These are phyloP conservation scores for Aspergillus alliaceus DNA, from an alignment of 2,329 filamentous ascomycete genomes.

Conservation along the genomic window DNA sequence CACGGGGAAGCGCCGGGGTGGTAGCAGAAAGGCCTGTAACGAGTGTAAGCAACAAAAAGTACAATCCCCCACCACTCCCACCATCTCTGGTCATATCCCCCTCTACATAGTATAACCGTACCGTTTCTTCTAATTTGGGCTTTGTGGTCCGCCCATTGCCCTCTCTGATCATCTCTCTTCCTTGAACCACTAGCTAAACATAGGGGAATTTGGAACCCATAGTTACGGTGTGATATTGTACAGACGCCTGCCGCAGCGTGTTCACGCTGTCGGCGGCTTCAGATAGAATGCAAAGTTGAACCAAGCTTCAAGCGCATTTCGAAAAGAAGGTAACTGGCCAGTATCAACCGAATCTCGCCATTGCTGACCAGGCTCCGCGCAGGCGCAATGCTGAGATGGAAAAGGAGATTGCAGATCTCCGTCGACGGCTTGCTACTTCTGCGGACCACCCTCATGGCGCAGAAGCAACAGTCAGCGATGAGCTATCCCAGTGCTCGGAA, in stretches of 20 bases:
- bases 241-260: constrained; percentile 63
- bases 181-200: constrained; percentile 16
- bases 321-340: constrained; percentile 49
- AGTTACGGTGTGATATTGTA: constrained; percentile 67
- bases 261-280: constrained; percentile 61
- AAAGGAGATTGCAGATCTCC: constrained; percentile 53
- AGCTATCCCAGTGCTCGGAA: constrained; percentile 35
- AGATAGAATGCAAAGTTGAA: constrained; percentile 64
- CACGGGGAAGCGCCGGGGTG: constrained; percentile 49
- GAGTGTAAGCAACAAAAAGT: constrained; percentile 70
- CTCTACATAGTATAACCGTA: constrained; percentile 4
- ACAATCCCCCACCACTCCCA: constrained; percentile 19
- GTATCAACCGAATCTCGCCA: background rate
- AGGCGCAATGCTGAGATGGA: constrained; percentile 65
- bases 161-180: background rate
- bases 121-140: background rate
- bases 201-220: constrained; percentile 4
- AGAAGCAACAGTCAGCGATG: constrained; percentile 29
- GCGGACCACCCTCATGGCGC: constrained; percentile 25
- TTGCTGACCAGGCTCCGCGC: constrained; percentile 10
- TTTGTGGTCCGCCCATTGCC: background rate
- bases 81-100: constrained; percentile 1
- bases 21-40: constrained; percentile 59
- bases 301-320: constrained; percentile 66
- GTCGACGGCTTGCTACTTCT: constrained; percentile 43